Evolutionary conservation across 306 rosid genomes (phyloP).

Genomic region (Quercus engelmannii): DNA sequence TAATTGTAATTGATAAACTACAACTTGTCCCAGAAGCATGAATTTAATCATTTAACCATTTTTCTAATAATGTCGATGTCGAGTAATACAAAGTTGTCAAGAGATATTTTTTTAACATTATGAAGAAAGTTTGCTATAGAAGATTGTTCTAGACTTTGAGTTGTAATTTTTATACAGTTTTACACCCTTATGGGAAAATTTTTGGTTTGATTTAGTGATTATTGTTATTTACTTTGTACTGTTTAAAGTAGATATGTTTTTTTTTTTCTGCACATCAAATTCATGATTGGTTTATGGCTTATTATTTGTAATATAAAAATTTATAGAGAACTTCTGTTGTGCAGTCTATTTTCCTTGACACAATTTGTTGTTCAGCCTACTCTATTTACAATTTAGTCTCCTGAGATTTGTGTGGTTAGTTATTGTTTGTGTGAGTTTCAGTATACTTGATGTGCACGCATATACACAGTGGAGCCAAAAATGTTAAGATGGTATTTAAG

Average conservation of each 20-base stretch:
- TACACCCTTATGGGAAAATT: not conserved
- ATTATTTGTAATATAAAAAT: no score
- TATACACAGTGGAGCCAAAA: not conserved
- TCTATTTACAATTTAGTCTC: not conserved
- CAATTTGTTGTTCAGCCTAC: not conserved
- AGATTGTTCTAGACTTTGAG: not conserved
- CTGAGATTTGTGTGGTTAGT: not conserved
- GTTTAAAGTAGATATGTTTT: not conserved
- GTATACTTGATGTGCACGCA: not conserved
- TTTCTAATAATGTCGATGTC: no score
- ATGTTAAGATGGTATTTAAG: not conserved
- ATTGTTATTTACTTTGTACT: not conserved
- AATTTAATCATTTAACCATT: no score
- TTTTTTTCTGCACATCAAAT: not conserved
- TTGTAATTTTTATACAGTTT: not conserved
- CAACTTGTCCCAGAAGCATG: no score
- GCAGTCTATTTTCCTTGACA: not conserved
- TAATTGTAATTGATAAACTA: no score
- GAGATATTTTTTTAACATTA: not conserved
- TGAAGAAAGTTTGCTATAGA: not conserved
- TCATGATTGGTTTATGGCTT: not conserved
- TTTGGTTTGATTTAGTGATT: not conserved
- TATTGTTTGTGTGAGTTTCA: not conserved
- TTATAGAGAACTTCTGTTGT: no score
- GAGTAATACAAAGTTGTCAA: not conserved